phyloP scores from a whole-genome alignment of 2,329 filamentous ascomycete species.

The Whalleya microplaca region DNA sequence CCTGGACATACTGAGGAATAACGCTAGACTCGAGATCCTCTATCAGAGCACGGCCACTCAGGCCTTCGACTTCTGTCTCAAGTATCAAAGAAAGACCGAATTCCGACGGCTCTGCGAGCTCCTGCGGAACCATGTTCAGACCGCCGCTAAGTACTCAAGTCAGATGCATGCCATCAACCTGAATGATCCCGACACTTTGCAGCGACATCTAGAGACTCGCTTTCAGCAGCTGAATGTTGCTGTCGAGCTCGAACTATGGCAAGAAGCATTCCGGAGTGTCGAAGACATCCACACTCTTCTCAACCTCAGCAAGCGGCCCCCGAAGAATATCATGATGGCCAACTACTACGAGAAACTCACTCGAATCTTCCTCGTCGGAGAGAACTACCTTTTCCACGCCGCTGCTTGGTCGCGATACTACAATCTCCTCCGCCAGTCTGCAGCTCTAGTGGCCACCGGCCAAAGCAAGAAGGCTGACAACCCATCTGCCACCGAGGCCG shows the following conservation, averaged over 20 bases:
- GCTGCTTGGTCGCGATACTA: conserved; percentile 98
- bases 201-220: conserved; percentile 95
- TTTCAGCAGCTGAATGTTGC: conserved; percentile 99
- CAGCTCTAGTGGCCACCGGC: conserved; percentile 78
- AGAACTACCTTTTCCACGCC: conserved; percentile 99
- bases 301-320: conserved; percentile 94
- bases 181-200: conserved; percentile 94
- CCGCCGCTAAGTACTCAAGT: conserved; percentile 96
- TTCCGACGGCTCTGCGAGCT: conserved; percentile 98
- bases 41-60: conserved; percentile 98
- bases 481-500: conserved; percentile 83
- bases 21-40: conserved; percentile 94
- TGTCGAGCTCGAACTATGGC: conserved; percentile 97
- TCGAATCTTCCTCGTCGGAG: conserved; percentile 96
- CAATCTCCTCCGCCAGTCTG: conserved; percentile 90
- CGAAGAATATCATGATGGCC: conserved; percentile 99
- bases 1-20: conserved; percentile 98
- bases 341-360: conserved; percentile 99
- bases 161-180: conserved; percentile 99
- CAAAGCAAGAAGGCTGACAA: conserved; percentile 94
- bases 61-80: conserved; percentile 98
- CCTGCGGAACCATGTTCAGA: conserved; percentile 97
- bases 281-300: conserved; percentile 98
- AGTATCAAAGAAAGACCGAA: conserved; percentile 98
- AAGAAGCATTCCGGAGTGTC: conserved; percentile 98